Base-by-base conservation (phyloP, 228 moss, liverwort and hornwort species). In the Sphagnum fallax region DNA sequence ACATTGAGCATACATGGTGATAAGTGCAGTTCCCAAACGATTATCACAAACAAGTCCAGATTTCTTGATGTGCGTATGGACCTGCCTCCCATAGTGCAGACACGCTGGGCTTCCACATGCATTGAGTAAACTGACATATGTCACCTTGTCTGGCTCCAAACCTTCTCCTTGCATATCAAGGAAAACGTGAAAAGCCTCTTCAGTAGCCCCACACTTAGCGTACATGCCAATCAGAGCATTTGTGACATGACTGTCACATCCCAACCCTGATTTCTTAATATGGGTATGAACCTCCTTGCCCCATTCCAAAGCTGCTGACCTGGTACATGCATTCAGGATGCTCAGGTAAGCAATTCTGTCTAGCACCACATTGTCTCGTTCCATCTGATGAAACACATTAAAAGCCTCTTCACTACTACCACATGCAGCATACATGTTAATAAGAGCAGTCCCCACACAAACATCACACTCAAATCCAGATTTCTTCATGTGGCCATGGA, bases 1-100 rank as follows among this genome's bases (percentile, higher is more conserved):
- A 14, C 67, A 67, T 67, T 67, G 50, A 8, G 13, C 10, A 16
- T 67, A 67, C 67, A 67, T 67, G n/a, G 50, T 50, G 50, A 67
- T 16, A 14, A 67, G 67, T 6, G 67, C 67, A 67, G 67, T 51
- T 12, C 67, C 67, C 49, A 67, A 49, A 50, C 51, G 53, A 6
- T 5, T 53, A 53, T 67, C 67, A 10, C 5, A 51, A 10, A 51
- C 67, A 52, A 51, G 52, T 18, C 50, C 67, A 10, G 49, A 9
- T 52, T 67, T 67, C 50, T 10, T 52, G 16, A 52, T 53, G 8
- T 18, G 52, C 5, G 50, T 9, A 9, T 67, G 67, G 10, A 51
- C 10, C 52, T 52, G 18, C 11, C 14, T 67, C 13, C 67, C 67
- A 12, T 67, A 52, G 5, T 67, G 50, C 53, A 51, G 5, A 51